A percentile compares a stretch with the other conserved stretches of the same genome.
Conservation (phyloP, 352 stramenopile species). For the Phytophthora cryptogea region DNA sequence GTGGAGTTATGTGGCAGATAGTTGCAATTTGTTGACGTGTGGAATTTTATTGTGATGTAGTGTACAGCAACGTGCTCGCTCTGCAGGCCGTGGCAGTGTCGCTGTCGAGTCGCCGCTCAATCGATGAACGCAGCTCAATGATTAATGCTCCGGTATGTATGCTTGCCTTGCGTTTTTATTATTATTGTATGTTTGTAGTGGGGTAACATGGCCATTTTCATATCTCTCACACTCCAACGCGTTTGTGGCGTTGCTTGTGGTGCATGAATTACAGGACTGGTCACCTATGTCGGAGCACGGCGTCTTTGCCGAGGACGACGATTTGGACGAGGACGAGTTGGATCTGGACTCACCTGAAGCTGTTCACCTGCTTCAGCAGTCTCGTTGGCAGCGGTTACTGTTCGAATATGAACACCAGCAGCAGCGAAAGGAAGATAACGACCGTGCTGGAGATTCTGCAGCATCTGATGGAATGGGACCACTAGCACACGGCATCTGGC, state of each 20-base stretch:
- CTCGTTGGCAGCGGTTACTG: conserved; percentile 63
- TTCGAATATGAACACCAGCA: conserved; percentile 75
- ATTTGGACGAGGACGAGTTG: conserved; percentile 34
- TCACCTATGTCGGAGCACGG: conserved; percentile 50
- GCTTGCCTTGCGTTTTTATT: conserved; percentile 2
- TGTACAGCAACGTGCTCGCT: conserved; percentile 81
- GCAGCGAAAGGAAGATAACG: conserved; percentile 47
- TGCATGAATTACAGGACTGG: conserved; percentile 38
- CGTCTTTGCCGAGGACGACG: conserved; percentile 46
- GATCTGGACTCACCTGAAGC: conserved; percentile 49
- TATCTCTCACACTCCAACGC: conserved; percentile 8
- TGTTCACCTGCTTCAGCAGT: conserved; percentile 55
- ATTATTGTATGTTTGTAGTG: conserved; percentile 10
- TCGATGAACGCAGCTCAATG: conserved; percentile 78
- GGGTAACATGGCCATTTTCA: conserved; percentile 3
- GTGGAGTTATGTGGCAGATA: not conserved
- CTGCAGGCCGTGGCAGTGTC: conserved; percentile 72
- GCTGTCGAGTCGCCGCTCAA: conserved; percentile 78
- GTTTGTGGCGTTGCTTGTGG: conserved; percentile 2
- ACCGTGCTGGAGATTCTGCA: conserved; percentile 35
- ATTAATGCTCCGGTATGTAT: conserved; percentile 34
- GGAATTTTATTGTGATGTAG: conserved; percentile 32
- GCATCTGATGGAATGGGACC: conserved; percentile 58
- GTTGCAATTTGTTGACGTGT: conserved; percentile 4
- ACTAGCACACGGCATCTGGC: conserved; percentile 78